phyloP scores from a whole-genome alignment of 225 moss, liverwort and hornwort species.

The Bryoerythrophyllum caledonicum region DNA sequence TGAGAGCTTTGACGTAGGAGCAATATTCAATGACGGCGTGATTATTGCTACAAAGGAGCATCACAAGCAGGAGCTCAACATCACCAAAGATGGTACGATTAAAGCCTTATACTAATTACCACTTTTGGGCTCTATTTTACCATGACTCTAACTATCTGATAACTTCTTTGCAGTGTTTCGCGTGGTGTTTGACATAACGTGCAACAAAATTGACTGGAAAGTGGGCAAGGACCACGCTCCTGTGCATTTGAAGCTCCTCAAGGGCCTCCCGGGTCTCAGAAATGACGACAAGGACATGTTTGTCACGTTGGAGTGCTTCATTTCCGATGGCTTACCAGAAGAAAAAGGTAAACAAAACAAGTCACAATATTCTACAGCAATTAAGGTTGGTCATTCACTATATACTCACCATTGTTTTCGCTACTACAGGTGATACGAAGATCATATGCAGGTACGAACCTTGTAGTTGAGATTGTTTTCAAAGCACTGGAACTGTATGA shows the following conservation, averaged over 20 bases:
- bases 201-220: conserved; percentile 32
- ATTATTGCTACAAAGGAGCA: conserved; percentile 20
- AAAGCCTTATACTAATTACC: background rate
- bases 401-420: background rate
- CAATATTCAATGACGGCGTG: conserved; percentile 28
- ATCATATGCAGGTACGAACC: conserved; percentile 53
- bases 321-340: conserved; percentile 47
- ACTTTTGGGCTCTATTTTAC: background rate
- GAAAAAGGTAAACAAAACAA: conserved; percentile 27
- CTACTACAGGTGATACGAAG: conserved; percentile 36
- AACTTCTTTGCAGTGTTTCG: conserved; percentile 40
- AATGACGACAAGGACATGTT: conserved; percentile 29
- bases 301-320: conserved; percentile 54
- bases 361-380: background rate
- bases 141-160: background rate
- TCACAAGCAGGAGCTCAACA: conserved; percentile 35
- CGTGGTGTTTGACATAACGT: conserved; percentile 28
- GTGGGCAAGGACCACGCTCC: conserved; percentile 30
- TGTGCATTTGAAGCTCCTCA: conserved; percentile 39
- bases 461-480: too few relatives aligned
- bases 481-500: too few relatives aligned
- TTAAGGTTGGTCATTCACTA: background rate
- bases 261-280: conserved; percentile 44
- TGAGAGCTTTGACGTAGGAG: conserved; percentile 30
- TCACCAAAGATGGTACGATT: conserved; percentile 34